phyloP scores from a whole-genome alignment of 2,329 filamentous ascomycete genomes.

The Nemania sp. region DNA sequence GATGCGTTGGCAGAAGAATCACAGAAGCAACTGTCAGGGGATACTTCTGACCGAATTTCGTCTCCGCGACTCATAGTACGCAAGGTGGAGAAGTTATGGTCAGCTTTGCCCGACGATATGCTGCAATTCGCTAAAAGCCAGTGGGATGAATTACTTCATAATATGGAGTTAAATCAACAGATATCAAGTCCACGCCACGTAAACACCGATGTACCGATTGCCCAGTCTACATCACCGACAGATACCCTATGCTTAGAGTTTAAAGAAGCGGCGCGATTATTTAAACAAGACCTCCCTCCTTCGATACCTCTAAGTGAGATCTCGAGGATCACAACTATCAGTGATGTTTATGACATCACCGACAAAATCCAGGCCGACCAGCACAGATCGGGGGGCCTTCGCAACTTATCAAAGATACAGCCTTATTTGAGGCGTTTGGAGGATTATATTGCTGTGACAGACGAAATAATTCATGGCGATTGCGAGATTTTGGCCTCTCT shows the following conservation, averaged over 20 bases:
- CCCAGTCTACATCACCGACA: neutral
- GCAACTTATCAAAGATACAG: slow-evolving; percentile 50
- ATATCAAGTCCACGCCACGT: neutral
- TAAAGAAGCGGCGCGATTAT: neutral
- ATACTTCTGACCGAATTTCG: neutral
- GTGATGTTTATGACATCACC: slow-evolving; percentile 51
- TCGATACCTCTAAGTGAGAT: slow-evolving; percentile 6
- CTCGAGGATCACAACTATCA: slow-evolving; percentile 45
- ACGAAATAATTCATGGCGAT: slow-evolving; percentile 51
- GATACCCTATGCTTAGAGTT: neutral
- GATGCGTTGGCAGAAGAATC: neutral
- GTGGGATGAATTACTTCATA: neutral
- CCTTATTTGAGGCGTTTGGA: slow-evolving; percentile 49
- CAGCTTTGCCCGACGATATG: neutral
- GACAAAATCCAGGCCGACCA: slow-evolving; percentile 53
- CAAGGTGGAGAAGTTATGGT: neutral
- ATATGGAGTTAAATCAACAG: neutral
- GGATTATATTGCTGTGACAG: slow-evolving; percentile 47
- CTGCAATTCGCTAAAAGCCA: neutral
- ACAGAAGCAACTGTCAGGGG: neutral
- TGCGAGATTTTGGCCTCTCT: slow-evolving; percentile 52
- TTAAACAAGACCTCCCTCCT: neutral
- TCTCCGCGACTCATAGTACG: neutral
- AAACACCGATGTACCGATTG: neutral
- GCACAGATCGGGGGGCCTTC: slow-evolving; percentile 41